Evolutionary conservation across 441 rosid species (phyloP).

Genomic region (Daphne laureola): DNA sequence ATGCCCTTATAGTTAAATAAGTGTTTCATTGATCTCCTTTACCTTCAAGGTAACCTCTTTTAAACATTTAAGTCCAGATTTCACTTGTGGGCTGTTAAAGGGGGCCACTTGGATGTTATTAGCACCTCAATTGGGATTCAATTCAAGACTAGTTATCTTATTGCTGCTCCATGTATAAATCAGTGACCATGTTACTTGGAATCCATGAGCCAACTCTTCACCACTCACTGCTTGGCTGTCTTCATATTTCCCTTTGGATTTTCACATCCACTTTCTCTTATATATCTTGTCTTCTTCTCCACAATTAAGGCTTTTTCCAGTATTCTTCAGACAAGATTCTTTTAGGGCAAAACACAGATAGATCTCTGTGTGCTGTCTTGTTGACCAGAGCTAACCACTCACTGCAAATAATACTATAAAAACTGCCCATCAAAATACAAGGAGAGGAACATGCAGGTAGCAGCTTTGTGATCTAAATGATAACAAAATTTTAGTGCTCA

Average conservation of each 20-base stretch:
- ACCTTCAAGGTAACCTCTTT: no score
- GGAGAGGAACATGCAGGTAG: conserved; percentile 45
- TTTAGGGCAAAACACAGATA: conserved; percentile 32
- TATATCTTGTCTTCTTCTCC: conserved; percentile 39
- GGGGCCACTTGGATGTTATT: conserved; percentile 9
- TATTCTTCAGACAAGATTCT: conserved; percentile 23
- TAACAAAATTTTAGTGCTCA: conserved; percentile 2
- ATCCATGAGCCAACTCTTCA: conserved; percentile 33
- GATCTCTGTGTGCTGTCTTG: conserved; percentile 34
- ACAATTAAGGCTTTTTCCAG: conserved; percentile 6
- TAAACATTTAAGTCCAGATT: no score
- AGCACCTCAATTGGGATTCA: conserved; percentile 4
- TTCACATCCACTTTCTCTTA: conserved; percentile 20
- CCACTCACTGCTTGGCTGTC: conserved; percentile 36
- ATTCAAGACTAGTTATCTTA: conserved; percentile 6
- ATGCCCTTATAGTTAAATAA: no score
- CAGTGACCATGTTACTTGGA: conserved; percentile 27
- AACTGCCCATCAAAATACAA: conserved; percentile 13
- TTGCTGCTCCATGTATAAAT: conserved; percentile 21
- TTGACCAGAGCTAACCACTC: conserved; percentile 34
- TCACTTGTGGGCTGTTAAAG: not conserved
- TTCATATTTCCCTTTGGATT: conserved; percentile 25
- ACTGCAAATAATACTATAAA: conserved; percentile 8
- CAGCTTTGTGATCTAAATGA: conserved; percentile 22
- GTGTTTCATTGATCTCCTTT: no score